These are phyloP conservation scores for Boechera divaricarpa DNA, from an alignment of 345 rosid species.

Conservation along the genomic window DNA sequence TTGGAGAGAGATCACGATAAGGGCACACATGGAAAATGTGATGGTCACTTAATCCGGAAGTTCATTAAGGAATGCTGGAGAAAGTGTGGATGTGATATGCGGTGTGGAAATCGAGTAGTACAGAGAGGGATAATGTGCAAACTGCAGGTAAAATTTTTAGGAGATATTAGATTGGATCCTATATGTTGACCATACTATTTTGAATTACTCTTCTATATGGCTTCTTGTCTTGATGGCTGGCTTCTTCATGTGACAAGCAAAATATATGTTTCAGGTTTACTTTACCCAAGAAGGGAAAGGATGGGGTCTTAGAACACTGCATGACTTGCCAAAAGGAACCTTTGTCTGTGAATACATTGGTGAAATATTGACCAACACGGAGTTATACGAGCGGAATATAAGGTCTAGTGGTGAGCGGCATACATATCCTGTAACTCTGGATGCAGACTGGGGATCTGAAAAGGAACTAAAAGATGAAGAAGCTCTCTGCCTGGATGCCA, in stretches of 20 bases:
- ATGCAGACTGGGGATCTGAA: slow-evolving; percentile 83
- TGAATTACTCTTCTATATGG: not conserved
- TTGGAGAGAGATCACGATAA: slow-evolving; percentile 60
- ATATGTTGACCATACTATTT: not conserved
- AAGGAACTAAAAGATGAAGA: slow-evolving; percentile 69
- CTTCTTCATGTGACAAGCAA: slow-evolving; percentile 17
- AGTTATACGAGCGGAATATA: slow-evolving; percentile 62
- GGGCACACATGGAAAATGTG: slow-evolving; percentile 61
- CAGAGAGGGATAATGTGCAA: slow-evolving; percentile 75
- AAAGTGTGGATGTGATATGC: slow-evolving; percentile 83
- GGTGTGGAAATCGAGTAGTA: slow-evolving; percentile 81
- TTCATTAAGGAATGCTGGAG: slow-evolving; percentile 94
- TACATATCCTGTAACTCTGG: slow-evolving; percentile 71
- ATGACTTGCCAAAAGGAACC: slow-evolving; percentile 86
- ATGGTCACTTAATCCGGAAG: slow-evolving; percentile 80
- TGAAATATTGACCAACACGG: slow-evolving; percentile 77
- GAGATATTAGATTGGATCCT: not conserved
- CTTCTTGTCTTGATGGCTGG: slow-evolving; percentile 11
- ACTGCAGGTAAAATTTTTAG: slow-evolving; percentile 62
- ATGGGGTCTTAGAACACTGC: slow-evolving; percentile 86
- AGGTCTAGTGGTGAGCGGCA: slow-evolving; percentile 48
- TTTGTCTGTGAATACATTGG: slow-evolving; percentile 89
- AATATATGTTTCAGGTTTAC: slow-evolving; percentile 64
- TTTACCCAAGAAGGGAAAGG: slow-evolving; percentile 74
- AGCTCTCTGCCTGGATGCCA: slow-evolving; percentile 88